A percentile compares a stretch with the other conserved stretches of the same genome.
Conservation (phyloP, 768 basidiomycete genomes). For the Trametes cingulata region DNA sequence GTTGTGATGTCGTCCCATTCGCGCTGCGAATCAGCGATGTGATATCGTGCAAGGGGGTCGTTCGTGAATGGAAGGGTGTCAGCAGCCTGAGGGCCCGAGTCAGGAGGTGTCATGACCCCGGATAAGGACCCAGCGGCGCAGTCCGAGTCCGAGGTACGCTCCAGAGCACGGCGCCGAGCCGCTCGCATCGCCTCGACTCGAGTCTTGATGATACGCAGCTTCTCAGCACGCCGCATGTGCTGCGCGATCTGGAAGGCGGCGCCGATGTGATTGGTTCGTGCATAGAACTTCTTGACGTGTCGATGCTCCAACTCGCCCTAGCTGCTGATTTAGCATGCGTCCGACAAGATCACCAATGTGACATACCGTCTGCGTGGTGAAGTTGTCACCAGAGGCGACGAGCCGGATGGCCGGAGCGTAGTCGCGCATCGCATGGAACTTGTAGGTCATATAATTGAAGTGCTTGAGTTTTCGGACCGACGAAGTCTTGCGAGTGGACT, state of each 20-base stretch:
- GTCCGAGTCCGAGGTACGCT: too few species aligned
- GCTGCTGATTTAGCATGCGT: neutral
- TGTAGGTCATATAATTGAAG: constrained; percentile 29
- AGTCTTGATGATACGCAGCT: constrained; percentile 22
- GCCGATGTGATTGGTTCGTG: constrained; percentile 37
- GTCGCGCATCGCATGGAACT: constrained; percentile 30
- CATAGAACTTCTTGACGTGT: constrained; percentile 39
- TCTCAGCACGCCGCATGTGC: constrained; percentile 23
- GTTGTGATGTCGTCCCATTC: neutral
- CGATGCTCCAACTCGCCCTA: constrained; percentile 43
- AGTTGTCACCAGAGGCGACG: constrained; percentile 27
- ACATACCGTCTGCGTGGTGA: constrained; percentile 31
- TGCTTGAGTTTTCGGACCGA: neutral
- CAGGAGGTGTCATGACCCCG: too few species aligned
- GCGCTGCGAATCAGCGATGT: neutral
- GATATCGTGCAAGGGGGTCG: neutral
- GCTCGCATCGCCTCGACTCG: neutral
- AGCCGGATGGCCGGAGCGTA: constrained; percentile 13
- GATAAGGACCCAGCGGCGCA: too few species aligned
- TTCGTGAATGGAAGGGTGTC: neutral
- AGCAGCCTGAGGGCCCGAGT: too few species aligned
- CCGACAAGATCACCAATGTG: neutral
- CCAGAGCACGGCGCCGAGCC: too few species aligned
- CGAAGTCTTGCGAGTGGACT: neutral
- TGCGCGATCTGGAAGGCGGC: constrained; percentile 33